Base-by-base conservation (phyloP, 371 early-diverging fungal species). In the Dinochytrium kinnereticum region DNA sequence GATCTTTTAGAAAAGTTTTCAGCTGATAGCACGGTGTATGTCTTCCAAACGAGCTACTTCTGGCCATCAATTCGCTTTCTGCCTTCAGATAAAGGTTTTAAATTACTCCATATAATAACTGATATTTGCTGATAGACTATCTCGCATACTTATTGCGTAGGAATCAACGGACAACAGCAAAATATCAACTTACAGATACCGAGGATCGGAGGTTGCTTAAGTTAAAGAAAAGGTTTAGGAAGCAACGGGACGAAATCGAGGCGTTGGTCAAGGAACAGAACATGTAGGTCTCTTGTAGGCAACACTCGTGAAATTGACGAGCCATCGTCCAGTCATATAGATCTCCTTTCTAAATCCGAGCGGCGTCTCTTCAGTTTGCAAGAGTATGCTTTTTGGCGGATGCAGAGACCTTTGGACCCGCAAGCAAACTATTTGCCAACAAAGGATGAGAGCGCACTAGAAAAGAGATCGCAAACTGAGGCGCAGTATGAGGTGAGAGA, bases 301-400 rank as follows among this genome's bases (percentile, higher is more conserved):
- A 3, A 21, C 36, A 13, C 30, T 61, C 7, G 30, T 17, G 61
- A 10, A 28, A 61, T 17, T 61, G 7, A 61, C 34, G 10, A 17
- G 7, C 26, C 26, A 5, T 13, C 17, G 2, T 34, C 13, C 40
- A 53, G 69, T 39, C 50, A 61, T 49, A 50, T 64, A 69, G 40
- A 49, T 49, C 37, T 74, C n/a, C 34, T 61, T 2, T 61, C 61
- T 34, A 78, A 80, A 57, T 24, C 40, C 51, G 83, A 83, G n/a
- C 39, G 75, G 7, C 70, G 76, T 26, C 50, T 76, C 31, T 79
- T 78, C 31, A 69, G 59, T n/a, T 40, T 80, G 66, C 83, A 80
- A 44, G 81, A 83, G 57, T 70, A 70, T 31, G 67, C 73, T 3
- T 83, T 83, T 59, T 83, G 83, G 83, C 72, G 71, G 34, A 64